Base-by-base conservation (phyloP, 2,329 filamentous ascomycete species). In the Rugonectria rugulosa region DNA sequence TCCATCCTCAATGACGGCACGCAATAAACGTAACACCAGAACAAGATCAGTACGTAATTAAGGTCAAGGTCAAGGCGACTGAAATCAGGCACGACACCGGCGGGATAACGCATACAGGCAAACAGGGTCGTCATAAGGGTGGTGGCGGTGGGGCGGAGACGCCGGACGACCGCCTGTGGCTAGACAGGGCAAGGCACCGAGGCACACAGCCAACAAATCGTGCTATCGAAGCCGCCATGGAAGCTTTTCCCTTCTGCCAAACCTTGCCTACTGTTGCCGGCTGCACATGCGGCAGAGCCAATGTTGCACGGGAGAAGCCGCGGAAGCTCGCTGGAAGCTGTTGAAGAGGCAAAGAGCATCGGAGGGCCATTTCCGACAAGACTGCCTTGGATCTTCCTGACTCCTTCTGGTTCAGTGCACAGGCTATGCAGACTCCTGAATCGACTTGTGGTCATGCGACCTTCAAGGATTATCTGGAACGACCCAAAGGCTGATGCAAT, bases 161-260 rank as follows among this genome's bases (percentile, higher is more conserved):
- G 38, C 20, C 36, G n/a, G 21, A 26, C 37, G 36, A 60, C 51
- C 26, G 53, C 46, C 54, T 63, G 57, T 60, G 60, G 60, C 58
- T 66, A 54, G 55, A 40, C 58, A 60, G 41, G 49, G 48, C 42
- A 29, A 53, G 38, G 57, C n/a, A n/a, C n/a, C n/a, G n/a, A n/a
- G 58, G 59, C 61, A 60, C 53, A 51, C 57, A 56, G 55, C 56
- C 56, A 62, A n/a, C 57, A 62, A 67, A 64, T 68, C 63, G 64
- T 64, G 62, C 46, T 64, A 65, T 68, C 62, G 66, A 68, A 68
- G 64, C 64, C 54, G n/a, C 53, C 52, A 67, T 68, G 51, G 66
- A 68, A 68, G 66, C 64, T 67, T 59, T 61, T 63, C 50, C 51
- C 51, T 57, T 55, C 41, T 43, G 32, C 44, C 44, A 40, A 14